Evolutionary conservation across 2,329 filamentous ascomycete genomes (phyloP).

Genomic region (Cladophialophora chaetospira): DNA sequence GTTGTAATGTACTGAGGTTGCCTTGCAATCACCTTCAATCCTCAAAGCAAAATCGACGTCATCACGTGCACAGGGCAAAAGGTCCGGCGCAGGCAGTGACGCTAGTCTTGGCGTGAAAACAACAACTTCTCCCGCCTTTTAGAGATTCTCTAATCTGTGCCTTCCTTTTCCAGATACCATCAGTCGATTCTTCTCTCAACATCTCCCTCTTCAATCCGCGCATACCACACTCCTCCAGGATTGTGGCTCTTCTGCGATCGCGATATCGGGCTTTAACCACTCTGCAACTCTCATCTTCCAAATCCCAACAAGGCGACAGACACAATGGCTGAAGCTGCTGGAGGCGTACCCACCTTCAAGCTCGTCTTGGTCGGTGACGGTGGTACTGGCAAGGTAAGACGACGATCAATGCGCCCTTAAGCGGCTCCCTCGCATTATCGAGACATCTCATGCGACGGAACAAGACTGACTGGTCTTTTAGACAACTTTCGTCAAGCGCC

Average conservation of each 20-base stretch:
- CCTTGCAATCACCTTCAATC: no score
- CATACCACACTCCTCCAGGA: not conserved
- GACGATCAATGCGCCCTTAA: not conserved
- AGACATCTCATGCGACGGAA: not conserved
- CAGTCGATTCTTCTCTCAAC: conserved; percentile 10
- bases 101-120: conserved; percentile 17
- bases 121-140: conserved; percentile 11
- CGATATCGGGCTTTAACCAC: conserved; percentile 35
- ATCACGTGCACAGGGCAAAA: conserved; percentile 6
- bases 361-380: conserved; percentile 99
- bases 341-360: conserved; percentile 84
- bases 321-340: conserved; percentile 63
- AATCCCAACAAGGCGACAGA: conserved; percentile 29
- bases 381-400: conserved; percentile 91
- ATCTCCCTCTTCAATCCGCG: not conserved
- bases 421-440: not conserved
- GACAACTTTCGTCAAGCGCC: conserved; percentile 99
- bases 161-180: conserved; percentile 6
- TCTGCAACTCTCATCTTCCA: conserved; percentile 29
- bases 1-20: no score
- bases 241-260: conserved; percentile 6
- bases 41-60: no score
- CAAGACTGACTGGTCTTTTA: conserved; percentile 44
- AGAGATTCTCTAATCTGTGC: conserved; percentile 13
- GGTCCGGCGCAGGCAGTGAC: conserved; percentile 3